Base-by-base conservation (phyloP, 164 flowering plant species). In the Nelumbo lutea region DNA sequence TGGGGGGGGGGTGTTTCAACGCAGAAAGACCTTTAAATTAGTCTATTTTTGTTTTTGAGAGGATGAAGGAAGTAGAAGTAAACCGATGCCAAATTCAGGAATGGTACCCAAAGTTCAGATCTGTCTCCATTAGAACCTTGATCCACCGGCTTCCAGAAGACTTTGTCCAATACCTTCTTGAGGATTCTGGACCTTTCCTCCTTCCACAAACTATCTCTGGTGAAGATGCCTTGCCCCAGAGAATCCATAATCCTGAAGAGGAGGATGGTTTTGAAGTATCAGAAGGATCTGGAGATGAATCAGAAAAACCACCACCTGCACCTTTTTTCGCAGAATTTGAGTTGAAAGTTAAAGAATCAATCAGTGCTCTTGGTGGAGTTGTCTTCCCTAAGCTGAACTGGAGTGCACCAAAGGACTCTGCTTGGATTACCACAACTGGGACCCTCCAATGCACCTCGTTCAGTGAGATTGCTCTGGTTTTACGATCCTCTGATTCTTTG, bases 351-450 rank as follows among this genome's bases (percentile, higher is more conserved):
- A 88, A 83, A 65, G 83, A 84, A 45, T 90, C 96, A 10, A 87
- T 92, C 55, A 76, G 81, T 62, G 50, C 79, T 38, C 88, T 95
- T 50, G 95, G 96, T 6, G 97, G 98, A 55, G 81, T 94, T 4
- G 80, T 86, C 10, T 89, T 92, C 64, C 99, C 99, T 14, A 95
- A 95, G 80, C 82, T 95, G 67, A 95, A 91, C 69, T 95, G 97
- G 97, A 94, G 97, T 70, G 81, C 97, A 0, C 98, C 98, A 0
- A 95, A 95, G 69, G 98, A 95, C 71, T 71, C 94, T 58, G 88
- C 97, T 14, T 92, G 97, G 99, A 90, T 92, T 42, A 84, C 88
- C 79, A 66, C 94, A 3, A 84, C 85, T 13, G 88, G 96, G 67
- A 82, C 77, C 55, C 88, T 94, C 40, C 70, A 79, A 15, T 90